Base-by-base conservation (phyloP, 2,329 filamentous ascomycete species). In the Cryphonectria carpinicola region DNA sequence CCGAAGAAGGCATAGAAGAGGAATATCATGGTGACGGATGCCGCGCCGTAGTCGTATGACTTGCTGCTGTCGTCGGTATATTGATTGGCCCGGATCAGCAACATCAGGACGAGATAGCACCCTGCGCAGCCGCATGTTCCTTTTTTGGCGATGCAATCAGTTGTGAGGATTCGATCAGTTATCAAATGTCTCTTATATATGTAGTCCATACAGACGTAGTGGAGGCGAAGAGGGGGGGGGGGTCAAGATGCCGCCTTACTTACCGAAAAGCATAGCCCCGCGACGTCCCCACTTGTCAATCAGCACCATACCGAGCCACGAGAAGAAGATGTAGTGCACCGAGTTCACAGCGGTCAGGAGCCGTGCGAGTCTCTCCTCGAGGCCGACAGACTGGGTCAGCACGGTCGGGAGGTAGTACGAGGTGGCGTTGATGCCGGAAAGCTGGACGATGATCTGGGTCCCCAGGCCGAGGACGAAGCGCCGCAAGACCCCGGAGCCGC, bases 241-340 rank as follows among this genome's bases (percentile, higher is more conserved):
- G 2, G 10, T 39, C 37, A 39, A 39, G 10, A 39, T 39, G 10
- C 10, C 3, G 37, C 86, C 85, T 1, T 82, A 80, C 0, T 85
- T 84, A 1, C 85, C 84, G 56, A 77, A 87, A 78, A 89, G 84
- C 82, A 89, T 86, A 80, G 89, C 82, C 74, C 86, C 87, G 4
- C 87, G 80, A 3, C 87, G 82, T 37, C 87, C 87, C 80, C 82
- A 85, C 65, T 74, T 76, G 64, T 80, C 78, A 13, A 79, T 75
- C 49, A 76, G 74, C 5, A 75, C 75, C 10, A 79, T 76, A 3
- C 72, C 75, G 19, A 76, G 75, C 35, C 76, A 67, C 39, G 74
- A 76, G 70, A 77, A 78, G 0, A 79, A 64, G 7, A 80, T 70
- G 70, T 79, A 80, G 63, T 73, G 75, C 49, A 78, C 74, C 0